phyloP scores from a whole-genome alignment of 306 rosid genomes.

The Sicyos baderoa region DNA sequence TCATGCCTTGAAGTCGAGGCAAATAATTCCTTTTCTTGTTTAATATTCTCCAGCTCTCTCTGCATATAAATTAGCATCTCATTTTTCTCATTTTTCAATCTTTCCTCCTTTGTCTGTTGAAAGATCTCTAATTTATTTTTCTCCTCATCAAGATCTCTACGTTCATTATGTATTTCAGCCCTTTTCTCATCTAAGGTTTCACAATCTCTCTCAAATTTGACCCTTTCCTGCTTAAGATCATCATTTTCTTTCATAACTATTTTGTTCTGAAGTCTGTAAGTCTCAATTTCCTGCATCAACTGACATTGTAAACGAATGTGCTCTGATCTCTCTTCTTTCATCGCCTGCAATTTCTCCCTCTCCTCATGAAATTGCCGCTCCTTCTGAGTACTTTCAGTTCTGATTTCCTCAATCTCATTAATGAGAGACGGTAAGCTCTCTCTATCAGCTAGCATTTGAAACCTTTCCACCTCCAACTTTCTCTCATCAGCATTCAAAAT shows the following conservation, averaged over 20 bases:
- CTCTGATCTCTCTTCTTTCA: constrained; percentile 60
- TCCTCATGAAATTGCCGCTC: constrained; percentile 48
- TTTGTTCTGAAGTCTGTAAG: constrained; percentile 50
- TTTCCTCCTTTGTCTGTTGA: constrained; percentile 44
- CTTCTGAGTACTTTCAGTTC: constrained; percentile 47
- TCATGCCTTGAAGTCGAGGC: constrained; percentile 45
- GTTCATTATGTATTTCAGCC: constrained; percentile 41
- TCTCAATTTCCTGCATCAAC: constrained; percentile 66
- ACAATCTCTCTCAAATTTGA: constrained; percentile 81
- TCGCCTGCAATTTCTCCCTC: constrained; percentile 48
- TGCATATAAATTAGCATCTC: constrained; percentile 37
- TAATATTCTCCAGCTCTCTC: constrained; percentile 59
- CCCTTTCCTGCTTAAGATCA: constrained; percentile 62
- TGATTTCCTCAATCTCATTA: constrained; percentile 46
- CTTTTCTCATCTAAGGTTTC: constrained; percentile 70
- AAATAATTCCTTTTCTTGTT: constrained; percentile 67
- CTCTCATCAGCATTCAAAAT: constrained; percentile 46
- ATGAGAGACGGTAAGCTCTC: constrained; percentile 42
- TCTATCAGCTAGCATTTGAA: constrained; percentile 46
- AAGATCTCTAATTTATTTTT: constrained; percentile 49
- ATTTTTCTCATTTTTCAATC: constrained; percentile 54
- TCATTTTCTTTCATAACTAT: constrained; percentile 46
- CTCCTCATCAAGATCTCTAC: constrained; percentile 41
- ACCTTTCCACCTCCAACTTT: constrained; percentile 58
- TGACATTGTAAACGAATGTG: constrained; percentile 55